Evolutionary conservation across 1,139 yeast genomes (phyloP).

Genomic region (Saccharomycopsis phalli): DNA sequence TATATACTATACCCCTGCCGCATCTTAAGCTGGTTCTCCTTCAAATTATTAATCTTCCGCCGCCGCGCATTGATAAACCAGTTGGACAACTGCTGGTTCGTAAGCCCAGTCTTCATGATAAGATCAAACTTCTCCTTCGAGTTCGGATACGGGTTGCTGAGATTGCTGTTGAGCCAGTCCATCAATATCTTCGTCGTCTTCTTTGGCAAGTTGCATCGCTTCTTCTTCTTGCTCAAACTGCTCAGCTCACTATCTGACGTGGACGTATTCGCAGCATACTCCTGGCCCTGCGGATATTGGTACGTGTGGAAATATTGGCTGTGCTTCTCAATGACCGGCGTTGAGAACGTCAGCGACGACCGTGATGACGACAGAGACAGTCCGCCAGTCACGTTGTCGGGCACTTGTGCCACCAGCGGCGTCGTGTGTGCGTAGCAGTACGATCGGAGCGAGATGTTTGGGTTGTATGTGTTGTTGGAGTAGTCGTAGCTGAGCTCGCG

Average conservation of each 20-base stretch:
- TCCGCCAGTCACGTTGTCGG: too few species aligned
- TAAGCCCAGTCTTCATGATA: slow-evolving; percentile 75
- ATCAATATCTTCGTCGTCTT: slow-evolving; percentile 77
- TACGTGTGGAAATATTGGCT: slow-evolving; percentile 1
- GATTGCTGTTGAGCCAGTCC: slow-evolving; percentile 76
- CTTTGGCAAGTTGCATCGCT: slow-evolving; percentile 77
- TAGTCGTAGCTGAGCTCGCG: slow-evolving; percentile 17
- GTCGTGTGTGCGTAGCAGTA: slow-evolving; percentile 13
- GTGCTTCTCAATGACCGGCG: background rate
- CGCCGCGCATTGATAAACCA: slow-evolving; percentile 97
- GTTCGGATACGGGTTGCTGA: slow-evolving; percentile 91
- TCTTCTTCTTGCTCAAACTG: slow-evolving; percentile 24
- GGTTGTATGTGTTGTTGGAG: slow-evolving; percentile 19
- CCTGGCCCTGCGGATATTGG: background rate
- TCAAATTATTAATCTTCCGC: slow-evolving; percentile 54
- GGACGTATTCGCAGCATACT: too few species aligned
- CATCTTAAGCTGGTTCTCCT: slow-evolving; percentile 24
- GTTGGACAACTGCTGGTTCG: slow-evolving; percentile 84
- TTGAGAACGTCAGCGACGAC: background rate
- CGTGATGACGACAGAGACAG: background rate
- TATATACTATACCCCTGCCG: background rate
- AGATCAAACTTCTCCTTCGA: slow-evolving; percentile 79
- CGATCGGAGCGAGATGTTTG: slow-evolving; percentile 19
- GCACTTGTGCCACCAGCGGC: background rate
- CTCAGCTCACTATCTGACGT: slow-evolving; percentile 3